Evolutionary conservation across 305 asterid species (phyloP).

Genomic region (Stenogyne calaminthoides): DNA sequence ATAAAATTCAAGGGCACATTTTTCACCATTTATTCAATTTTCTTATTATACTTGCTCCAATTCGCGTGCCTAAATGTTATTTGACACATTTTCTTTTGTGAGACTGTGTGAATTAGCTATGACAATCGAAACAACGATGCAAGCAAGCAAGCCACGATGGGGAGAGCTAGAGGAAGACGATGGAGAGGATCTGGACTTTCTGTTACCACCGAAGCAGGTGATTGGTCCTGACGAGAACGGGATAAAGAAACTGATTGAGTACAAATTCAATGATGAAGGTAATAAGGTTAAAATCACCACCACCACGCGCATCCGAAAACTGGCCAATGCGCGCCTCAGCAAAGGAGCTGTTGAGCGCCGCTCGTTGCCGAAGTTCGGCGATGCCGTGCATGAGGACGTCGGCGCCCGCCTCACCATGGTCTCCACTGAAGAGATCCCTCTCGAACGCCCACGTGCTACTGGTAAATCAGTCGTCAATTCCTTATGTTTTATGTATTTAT

Average conservation of each 20-base stretch:
- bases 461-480: conserved; percentile 30
- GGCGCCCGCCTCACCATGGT: conserved; percentile 64
- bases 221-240: conserved; percentile 60
- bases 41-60: too few species aligned
- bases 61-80: too few species aligned
- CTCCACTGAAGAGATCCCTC: conserved; percentile 59
- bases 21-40: too few species aligned
- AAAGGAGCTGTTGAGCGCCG: conserved; percentile 61
- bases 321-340: conserved; percentile 61
- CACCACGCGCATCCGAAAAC: conserved; percentile 55
- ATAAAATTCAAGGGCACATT: too few species aligned
- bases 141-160: conserved; percentile 50
- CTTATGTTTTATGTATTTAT: background rate
- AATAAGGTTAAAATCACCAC: conserved; percentile 61
- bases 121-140: conserved; percentile 34
- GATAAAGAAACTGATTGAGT: conserved; percentile 52
- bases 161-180: conserved; percentile 68
- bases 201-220: conserved; percentile 59
- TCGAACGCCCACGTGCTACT: conserved; percentile 60
- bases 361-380: conserved; percentile 60
- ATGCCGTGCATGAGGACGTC: conserved; percentile 62
- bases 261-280: conserved; percentile 54
- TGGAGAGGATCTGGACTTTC: conserved; percentile 53
- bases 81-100: too few species aligned
- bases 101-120: background rate